Evolutionary conservation across 805 yeast species (phyloP).

Genomic region (Maudiozyma barnettii): DNA sequence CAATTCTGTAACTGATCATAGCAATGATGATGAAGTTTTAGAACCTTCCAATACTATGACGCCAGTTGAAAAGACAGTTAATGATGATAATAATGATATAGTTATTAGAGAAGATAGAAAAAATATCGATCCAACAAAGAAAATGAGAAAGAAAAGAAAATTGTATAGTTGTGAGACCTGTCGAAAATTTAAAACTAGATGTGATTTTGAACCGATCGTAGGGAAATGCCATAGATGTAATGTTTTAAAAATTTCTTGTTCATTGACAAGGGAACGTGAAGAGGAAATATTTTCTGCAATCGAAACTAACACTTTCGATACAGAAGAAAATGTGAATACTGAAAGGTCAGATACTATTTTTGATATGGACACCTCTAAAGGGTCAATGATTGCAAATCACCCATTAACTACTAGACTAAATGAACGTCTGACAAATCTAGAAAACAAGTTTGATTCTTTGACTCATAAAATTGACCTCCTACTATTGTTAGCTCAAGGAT

Average conservation of each 20-base stretch:
- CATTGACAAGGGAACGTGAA: slow-evolving; percentile 28
- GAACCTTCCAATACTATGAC: too few species aligned
- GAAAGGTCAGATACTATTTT: neutral
- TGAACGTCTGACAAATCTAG: slow-evolving; percentile 18
- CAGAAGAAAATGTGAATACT: neutral
- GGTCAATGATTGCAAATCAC: neutral
- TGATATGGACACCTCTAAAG: neutral
- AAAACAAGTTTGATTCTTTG: slow-evolving; percentile 18
- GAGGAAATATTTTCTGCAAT: slow-evolving; percentile 20
- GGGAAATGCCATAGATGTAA: slow-evolving; percentile 46
- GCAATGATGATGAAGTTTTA: too few species aligned
- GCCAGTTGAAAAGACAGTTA: too few species aligned
- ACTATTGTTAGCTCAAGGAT: slow-evolving; percentile 14
- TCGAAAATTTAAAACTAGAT: slow-evolving; percentile 47
- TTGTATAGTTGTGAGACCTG: slow-evolving; percentile 42
- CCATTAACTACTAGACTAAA: slow-evolving; percentile 2
- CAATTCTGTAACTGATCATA: too few species aligned
- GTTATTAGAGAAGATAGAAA: neutral
- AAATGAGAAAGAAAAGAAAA: slow-evolving; percentile 31
- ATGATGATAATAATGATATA: too few species aligned
- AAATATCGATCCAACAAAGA: slow-evolving; percentile 3
- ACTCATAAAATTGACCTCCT: slow-evolving; percentile 17
- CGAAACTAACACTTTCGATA: slow-evolving; percentile 9
- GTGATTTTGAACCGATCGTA: slow-evolving; percentile 38
- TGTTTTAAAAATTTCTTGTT: slow-evolving; percentile 39